A percentile compares a stretch with the other conserved stretches of the same genome.
phyloP scores from a whole-genome alignment of 2,329 filamentous ascomycete species.

The Emergomyces pasteurianus region DNA sequence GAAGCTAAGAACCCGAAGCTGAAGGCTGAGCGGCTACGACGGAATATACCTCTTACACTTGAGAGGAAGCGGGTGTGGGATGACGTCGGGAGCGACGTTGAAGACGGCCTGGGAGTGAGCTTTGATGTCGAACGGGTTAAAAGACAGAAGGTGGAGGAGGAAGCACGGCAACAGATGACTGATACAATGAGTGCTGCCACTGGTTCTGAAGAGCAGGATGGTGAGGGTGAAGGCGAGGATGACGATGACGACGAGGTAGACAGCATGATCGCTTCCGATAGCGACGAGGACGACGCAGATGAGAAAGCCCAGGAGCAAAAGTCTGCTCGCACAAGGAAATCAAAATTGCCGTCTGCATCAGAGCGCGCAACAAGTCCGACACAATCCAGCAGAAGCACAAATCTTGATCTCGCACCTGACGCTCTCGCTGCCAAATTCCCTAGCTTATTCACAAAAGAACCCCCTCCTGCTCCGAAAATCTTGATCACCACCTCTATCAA shows the following conservation, averaged over 20 bases:
- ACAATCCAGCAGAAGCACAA: conserved; percentile 45
- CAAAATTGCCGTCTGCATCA: conserved; percentile 25
- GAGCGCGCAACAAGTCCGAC: conserved; percentile 44
- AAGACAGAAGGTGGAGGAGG: conserved; percentile 34
- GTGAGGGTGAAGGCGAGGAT: conserved; percentile 30
- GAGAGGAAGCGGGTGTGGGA: conserved; percentile 89
- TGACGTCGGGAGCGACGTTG: conserved; percentile 47
- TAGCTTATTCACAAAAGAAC: conserved; percentile 41
- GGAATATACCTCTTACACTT: conserved; percentile 68
- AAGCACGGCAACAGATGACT: conserved; percentile 13
- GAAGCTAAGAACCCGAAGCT: conserved; percentile 74
- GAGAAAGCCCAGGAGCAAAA: conserved; percentile 22
- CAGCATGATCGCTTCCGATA: conserved; percentile 61
- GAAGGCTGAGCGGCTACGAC: conserved; percentile 58
- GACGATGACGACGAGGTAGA: conserved; percentile 50
- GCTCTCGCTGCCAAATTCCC: conserved; percentile 50
- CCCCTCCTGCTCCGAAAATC: conserved; percentile 61
- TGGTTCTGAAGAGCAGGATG: conserved; percentile 28
- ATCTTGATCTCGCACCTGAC: conserved; percentile 49
- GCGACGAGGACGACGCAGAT: conserved; percentile 37
- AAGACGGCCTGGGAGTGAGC: conserved; percentile 34
- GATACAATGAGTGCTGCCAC: conserved; percentile 16
- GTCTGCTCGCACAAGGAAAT: conserved; percentile 22
- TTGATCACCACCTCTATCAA: conserved; percentile 86
- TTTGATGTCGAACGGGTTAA: conserved; percentile 40